Evolutionary conservation across 2,329 filamentous ascomycete genomes (phyloP).

Genomic region (Alternaria ethzedia): DNA sequence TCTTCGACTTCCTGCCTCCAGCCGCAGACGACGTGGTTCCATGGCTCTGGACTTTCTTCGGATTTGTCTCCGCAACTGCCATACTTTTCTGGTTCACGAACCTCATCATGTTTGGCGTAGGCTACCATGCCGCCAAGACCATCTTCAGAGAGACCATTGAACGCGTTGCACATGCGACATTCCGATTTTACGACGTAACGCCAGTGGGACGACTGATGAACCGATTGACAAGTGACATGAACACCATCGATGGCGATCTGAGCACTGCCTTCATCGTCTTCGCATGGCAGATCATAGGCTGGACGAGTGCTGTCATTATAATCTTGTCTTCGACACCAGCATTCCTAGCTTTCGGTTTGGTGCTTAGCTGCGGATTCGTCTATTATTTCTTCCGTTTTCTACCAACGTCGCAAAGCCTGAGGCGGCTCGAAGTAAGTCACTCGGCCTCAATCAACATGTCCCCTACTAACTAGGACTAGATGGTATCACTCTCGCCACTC

Average conservation of each 20-base stretch:
- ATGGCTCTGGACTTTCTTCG: constrained; percentile 75
- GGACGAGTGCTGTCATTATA: constrained; percentile 74
- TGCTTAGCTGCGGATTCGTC: constrained; percentile 72
- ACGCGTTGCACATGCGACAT: constrained; percentile 78
- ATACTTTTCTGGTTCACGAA: constrained; percentile 64
- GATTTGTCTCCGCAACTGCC: constrained; percentile 56
- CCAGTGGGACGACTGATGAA: constrained; percentile 92
- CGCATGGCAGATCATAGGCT: constrained; percentile 72
- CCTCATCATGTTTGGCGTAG: constrained; percentile 74
- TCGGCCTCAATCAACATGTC: background rate
- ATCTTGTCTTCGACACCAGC: constrained; percentile 79
- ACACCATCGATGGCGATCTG: constrained; percentile 86
- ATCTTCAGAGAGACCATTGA: constrained; percentile 77
- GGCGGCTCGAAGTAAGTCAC: constrained; percentile 69
- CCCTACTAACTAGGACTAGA: constrained; percentile 46
- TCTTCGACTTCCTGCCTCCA: constrained; percentile 63
- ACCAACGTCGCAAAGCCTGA: constrained; percentile 81
- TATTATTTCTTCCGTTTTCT: constrained; percentile 78
- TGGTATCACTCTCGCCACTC: constrained; percentile 85
- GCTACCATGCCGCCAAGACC: constrained; percentile 76
- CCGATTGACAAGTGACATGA: constrained; percentile 86
- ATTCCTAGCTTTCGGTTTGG: constrained; percentile 75
- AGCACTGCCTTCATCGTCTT: constrained; percentile 74
- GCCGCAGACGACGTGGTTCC: constrained; percentile 71
- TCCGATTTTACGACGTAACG: constrained; percentile 90